Evolutionary conservation across 805 yeast genomes (phyloP), one percentile per base, ranked within the genome.

Genomic region (Starmerella bombicola): DNA sequence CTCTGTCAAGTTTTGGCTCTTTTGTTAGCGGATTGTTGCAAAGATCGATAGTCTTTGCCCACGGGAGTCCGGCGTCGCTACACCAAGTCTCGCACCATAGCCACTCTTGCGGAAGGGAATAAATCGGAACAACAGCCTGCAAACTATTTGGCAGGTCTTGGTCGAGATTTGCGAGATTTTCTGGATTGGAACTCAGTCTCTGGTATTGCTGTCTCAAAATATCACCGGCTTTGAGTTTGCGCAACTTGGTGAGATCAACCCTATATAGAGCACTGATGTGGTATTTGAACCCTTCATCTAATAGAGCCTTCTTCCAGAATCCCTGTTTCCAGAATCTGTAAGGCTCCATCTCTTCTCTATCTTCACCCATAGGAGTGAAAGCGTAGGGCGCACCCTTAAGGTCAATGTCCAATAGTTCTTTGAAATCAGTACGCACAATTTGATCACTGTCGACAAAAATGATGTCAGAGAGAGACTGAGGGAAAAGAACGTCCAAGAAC

Each of bases 61-160:
- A 61, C 40, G 56, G 57, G 43, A 78, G 60, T 25, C 73, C 63
- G 37, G 69, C 78, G 47, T 76, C 81, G 23, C 76, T 67, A 58
- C 94, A 81, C 94, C 94, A 83, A 0, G 94, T 83, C 55, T 83
- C 94, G 61, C 93, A 84, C 94, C 94, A 84, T 29, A 82, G 63
- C 93, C 93, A 83, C 33, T 81, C 86, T 50, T 78, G 78, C 3
- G 84, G 81, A 33, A 83, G 63, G 7, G 91, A 77, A 53, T 65
- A 71, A 16, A 84, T 84, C 37, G 77, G 78, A 23, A 88, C 59
- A 22, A 60, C 58, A 18, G 65, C 52, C 59, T 91, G 97, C 51
- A 86, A 51, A 55, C 82, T 81, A 59, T 88, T 91, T n/a, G 95
- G 85, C 46, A 88, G 68, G 56, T 91, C 97, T 57, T 88, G 96